These are phyloP conservation scores for Diaporthe eres DNA, from an alignment of 2,329 filamentous ascomycete species.

Conservation along the genomic window DNA sequence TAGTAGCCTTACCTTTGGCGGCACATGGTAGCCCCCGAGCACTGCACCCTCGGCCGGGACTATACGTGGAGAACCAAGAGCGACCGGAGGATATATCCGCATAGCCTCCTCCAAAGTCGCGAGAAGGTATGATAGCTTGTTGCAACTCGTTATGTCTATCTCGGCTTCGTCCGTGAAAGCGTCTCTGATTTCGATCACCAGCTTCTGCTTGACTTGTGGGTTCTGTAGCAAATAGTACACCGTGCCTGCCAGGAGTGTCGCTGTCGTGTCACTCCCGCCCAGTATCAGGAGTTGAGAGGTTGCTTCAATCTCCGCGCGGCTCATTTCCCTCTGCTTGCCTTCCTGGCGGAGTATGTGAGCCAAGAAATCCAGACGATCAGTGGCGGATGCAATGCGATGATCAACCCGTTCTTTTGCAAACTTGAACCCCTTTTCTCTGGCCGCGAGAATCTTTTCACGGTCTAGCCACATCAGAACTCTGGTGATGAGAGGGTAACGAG, in stretches of 20 bases:
- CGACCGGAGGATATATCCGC: conserved; percentile 48
- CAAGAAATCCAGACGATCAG: conserved; percentile 9
- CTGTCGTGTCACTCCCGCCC: conserved; percentile 65
- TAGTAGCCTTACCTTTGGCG: conserved; percentile 21
- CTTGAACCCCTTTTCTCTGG: conserved; percentile 51
- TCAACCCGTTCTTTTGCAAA: conserved; percentile 50
- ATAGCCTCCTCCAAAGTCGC: conserved; percentile 51
- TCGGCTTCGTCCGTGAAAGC: conserved; percentile 52
- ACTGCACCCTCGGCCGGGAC: conserved; percentile 48
- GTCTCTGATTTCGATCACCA: conserved; percentile 56
- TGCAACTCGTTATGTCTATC: conserved; percentile 47
- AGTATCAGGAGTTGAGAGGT: conserved; percentile 51
- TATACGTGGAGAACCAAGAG: conserved; percentile 42
- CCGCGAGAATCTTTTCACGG: conserved; percentile 23
- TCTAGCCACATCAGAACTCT: neutral
- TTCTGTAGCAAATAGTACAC: conserved; percentile 56
- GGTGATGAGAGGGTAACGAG: neutral
- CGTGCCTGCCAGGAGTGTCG: conserved; percentile 56
- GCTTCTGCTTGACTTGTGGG: conserved; percentile 52
- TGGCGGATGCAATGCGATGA: conserved; percentile 44
- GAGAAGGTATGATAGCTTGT: conserved; percentile 49
- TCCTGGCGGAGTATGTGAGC: neutral
- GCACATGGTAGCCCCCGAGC: conserved; percentile 39
- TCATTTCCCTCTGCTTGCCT: conserved; percentile 34
- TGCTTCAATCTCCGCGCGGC: conserved; percentile 39